Base-by-base conservation (phyloP, 805 yeast genomes). In the Saturnispora saitoi region DNA sequence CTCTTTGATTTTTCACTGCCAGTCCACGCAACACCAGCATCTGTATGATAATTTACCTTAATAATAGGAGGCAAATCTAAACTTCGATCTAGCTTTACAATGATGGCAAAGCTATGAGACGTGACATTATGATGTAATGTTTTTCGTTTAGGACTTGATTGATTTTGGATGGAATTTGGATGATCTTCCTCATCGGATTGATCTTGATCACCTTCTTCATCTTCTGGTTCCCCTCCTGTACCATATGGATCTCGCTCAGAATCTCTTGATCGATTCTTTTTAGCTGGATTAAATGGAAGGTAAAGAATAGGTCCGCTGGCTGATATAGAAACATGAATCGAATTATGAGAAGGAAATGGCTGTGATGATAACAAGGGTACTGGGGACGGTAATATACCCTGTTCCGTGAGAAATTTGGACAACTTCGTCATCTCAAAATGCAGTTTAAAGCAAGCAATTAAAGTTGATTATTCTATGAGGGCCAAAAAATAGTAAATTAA, bases 61-160 rank as follows among this genome's bases (percentile, higher is more conserved):
- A 74, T 59, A 3, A 52, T 48, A n/a, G 68, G 63, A 31, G 63
- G 65, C 14, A 74, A 57, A 2, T 68, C 54, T 14, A 68, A 66
- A 29, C 68, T 70, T 52, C 69, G 72, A 10, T 64, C 57, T 2
- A 77, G 57, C 54, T 74, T 77, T 2, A 77, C 55, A 11, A 77
- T 69, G 10, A 75, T 70, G 0, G 74, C 79, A 61, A 77, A 76
- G 1, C 78, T 73, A 59, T 76, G 81, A 22, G 76, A 60, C 2
- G 68, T 55, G 3, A 59, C 63, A 32, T 54, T 60, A 47, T 61
- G 65, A 30, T 54, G 62, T 28, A 39, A 20, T 24, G 43, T 46
- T 19, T 31, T 37, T 7, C 45, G 17, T 24, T 42, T 41, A 6
- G 30, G 4, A 34, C 17, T 20, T 19, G 24, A 5, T 20, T 34